These are phyloP conservation scores for Niebla homalea DNA, from an alignment of 495 filamentous ascomycete species.

Conservation along the genomic window DNA sequence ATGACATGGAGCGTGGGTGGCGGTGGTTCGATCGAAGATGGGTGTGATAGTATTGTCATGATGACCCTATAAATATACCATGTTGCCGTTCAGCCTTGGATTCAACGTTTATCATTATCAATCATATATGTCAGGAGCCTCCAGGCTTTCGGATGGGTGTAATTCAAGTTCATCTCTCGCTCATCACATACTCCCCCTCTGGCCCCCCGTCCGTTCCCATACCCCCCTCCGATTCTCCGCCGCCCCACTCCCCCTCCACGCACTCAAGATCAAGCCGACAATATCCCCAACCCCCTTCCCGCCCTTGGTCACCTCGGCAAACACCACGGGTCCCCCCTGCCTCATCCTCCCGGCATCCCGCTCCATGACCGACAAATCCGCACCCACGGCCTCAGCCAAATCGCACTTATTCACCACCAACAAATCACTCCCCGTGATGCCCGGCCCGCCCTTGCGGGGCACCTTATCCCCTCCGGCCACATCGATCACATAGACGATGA, in stretches of 20 bases:
- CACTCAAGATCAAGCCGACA: conserved; percentile 74
- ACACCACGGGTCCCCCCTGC: conserved; percentile 92
- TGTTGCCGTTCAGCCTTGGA: background rate
- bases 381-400: conserved; percentile 79
- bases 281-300: conserved; percentile 73
- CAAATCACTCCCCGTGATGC: conserved; percentile 89
- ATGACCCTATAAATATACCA: too few relatives aligned
- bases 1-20: conserved; percentile 3
- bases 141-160: too few relatives aligned
- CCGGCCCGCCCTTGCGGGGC: conserved; percentile 87
- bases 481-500: conserved; percentile 97
- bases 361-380: conserved; percentile 89
- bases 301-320: conserved; percentile 83
- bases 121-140: background rate
- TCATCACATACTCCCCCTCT: conserved; percentile 24
- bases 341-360: conserved; percentile 87
- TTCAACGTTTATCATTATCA: background rate
- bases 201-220: conserved; percentile 37
- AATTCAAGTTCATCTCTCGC: background rate
- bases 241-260: conserved; percentile 83
- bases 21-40: conserved; percentile 12
- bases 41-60: background rate
- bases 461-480: conserved; percentile 96
- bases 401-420: conserved; percentile 95
- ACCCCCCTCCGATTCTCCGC: conserved; percentile 39